These are phyloP conservation scores for Ceratocystis ficicola DNA, from an alignment of 2,329 filamentous ascomycete species.

Conservation along the genomic window DNA sequence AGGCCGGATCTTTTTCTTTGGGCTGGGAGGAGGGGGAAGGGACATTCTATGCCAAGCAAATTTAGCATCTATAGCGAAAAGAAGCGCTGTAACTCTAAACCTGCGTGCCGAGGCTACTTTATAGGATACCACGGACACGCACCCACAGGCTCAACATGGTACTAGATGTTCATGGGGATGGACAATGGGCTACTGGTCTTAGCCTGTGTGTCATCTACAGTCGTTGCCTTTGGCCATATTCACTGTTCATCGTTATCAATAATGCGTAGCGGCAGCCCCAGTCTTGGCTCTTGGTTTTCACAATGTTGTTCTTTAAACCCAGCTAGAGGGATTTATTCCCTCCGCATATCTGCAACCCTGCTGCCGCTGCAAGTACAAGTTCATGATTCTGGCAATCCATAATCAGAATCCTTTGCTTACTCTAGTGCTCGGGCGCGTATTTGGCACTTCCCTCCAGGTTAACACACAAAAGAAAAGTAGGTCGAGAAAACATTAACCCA, in stretches of 20 bases:
- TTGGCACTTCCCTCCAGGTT: too few species aligned
- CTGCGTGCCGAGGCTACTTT: not conserved
- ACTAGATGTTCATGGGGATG: too few species aligned
- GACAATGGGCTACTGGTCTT: too few species aligned
- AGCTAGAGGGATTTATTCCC: not conserved
- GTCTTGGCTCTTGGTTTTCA: not conserved
- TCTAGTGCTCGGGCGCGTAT: not conserved
- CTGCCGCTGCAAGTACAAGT: not conserved
- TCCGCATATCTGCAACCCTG: not conserved
- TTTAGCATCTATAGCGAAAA: not conserved
- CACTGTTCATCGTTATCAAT: not conserved
- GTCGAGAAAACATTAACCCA: not conserved
- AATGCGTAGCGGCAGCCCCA: not conserved
- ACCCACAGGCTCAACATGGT: not conserved
- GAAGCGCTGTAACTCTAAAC: not conserved
- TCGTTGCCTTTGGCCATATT: too few species aligned
- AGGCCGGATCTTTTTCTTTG: not conserved
- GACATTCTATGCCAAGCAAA: not conserved
- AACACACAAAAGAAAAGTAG: not conserved
- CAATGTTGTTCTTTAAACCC: not conserved
- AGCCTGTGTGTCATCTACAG: too few species aligned
- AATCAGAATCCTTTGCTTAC: not conserved
- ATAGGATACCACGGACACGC: not conserved
- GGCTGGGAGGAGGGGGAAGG: not conserved
- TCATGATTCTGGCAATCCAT: not conserved